Base-by-base conservation (phyloP, 305 asterid species). In the Andrographis paniculata region DNA sequence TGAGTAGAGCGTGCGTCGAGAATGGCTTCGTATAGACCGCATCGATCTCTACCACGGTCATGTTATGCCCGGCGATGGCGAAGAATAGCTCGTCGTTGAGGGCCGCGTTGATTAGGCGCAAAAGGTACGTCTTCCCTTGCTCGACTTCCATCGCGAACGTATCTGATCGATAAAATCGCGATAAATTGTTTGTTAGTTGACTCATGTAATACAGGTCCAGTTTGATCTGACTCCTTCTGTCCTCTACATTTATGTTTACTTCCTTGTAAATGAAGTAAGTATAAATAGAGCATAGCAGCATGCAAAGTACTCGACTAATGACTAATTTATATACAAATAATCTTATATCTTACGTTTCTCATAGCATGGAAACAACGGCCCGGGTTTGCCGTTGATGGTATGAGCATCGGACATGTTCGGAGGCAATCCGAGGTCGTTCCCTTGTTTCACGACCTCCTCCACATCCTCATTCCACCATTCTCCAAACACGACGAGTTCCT, bases 381-480 rank as follows among this genome's bases (percentile, higher is more conserved):
- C 67, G 2, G 71, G 71, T 50, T 65, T 65, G 15, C 71, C 71
- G 9, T 65, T 65, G 51, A 65, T 65, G 14, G 71, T 60, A 8
- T 65, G 71, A n/a, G 71, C 67, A 7, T 65, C 71, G 18, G 63
- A 65, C 66, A 60, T 54, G 22, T 65, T 65, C 1, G 71, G 71
- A 17, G 71, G 71, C 55, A 65, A 50, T 21, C 71, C 71, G 45
- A 54, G 14, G 14, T 14, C 27, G 20, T 41, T 54, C 37, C 71
- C 71, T 56, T 65, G 66, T 12, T 49, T 59, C 63, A 48, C 18
- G 15, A 65, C 52, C 31, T 28, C 51, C 59, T 65, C 71, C n/a
- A 65, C 66, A 50, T 65, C 71, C 6, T 58, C 42, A 41, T 65
- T 55, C 67, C 71, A 65, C 71, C 71, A 65, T 47, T 65, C 71